phyloP scores from a whole-genome alignment of 169 alveolate genomes.

The Plasmodium chabaudi region DNA sequence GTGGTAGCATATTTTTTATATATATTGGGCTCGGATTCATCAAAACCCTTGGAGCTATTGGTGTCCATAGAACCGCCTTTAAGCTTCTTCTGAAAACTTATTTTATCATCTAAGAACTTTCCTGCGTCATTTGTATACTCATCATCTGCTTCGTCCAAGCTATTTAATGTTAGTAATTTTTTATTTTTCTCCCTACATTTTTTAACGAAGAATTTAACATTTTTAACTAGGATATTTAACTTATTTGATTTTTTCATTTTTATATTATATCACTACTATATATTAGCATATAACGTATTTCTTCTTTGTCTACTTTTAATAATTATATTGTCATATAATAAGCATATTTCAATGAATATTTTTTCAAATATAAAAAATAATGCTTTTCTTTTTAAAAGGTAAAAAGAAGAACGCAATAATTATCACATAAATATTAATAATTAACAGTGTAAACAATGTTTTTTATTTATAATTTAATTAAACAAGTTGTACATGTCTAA shows the following conservation, averaged over 20 bases:
- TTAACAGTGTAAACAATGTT: constrained; percentile 14
- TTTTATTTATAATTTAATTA: neutral
- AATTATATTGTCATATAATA: neutral
- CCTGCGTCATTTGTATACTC: constrained; percentile 1
- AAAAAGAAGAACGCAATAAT: constrained; percentile 4
- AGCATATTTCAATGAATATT: neutral
- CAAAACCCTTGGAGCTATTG: constrained; percentile 30
- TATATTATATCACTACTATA: neutral
- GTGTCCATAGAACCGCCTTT: constrained; percentile 20
- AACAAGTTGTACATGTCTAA: neutral
- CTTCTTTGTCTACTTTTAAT: neutral
- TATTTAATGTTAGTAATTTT: constrained; percentile 41
- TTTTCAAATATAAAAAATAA: constrained; percentile 6
- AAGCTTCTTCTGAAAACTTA: constrained; percentile 11
- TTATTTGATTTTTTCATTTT: constrained; percentile 50
- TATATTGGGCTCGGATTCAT: constrained; percentile 15
- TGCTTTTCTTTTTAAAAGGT: neutral
- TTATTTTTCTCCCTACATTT: constrained; percentile 66
- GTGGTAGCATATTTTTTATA: constrained; percentile 33
- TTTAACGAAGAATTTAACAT: constrained; percentile 60
- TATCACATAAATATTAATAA: constrained; percentile 6
- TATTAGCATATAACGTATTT: neutral
- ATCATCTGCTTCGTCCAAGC: constrained; percentile 44
- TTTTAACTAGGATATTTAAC: constrained; percentile 50
- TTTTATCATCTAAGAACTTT: constrained; percentile 34